A percentile compares a stretch with the other conserved stretches of the same genome.
These are phyloP conservation scores for Smithsoniella earleae DNA, from an alignment of 163 green algal species.

Conservation along the genomic window DNA sequence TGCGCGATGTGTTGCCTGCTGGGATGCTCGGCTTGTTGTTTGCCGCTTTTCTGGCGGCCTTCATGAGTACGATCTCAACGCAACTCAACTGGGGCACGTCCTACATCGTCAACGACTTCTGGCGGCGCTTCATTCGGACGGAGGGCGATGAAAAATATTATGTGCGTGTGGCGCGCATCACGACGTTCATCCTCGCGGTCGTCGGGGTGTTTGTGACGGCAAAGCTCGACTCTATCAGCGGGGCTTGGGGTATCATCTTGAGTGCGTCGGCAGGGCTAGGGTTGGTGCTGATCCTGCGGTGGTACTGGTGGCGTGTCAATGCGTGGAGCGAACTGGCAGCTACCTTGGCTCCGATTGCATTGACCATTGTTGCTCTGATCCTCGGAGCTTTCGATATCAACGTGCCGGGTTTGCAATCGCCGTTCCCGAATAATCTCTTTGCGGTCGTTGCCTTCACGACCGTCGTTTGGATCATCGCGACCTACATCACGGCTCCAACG, in stretches of 20 bases:
- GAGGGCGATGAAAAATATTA: neutral
- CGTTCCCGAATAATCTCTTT: neutral
- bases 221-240: neutral
- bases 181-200: neutral
- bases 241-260: neutral
- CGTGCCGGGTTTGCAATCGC: neutral
- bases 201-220: neutral
- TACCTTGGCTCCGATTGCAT: too few relatives aligned
- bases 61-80: neutral
- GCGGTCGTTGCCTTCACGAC: neutral
- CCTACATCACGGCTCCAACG: neutral
- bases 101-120: neutral
- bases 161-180: neutral
- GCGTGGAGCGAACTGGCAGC: too few relatives aligned
- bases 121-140: neutral
- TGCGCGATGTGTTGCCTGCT: neutral
- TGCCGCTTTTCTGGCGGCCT: neutral
- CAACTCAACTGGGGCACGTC: neutral
- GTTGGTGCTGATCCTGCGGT: neutral
- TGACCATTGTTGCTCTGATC: neutral
- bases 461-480: neutral
- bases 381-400: neutral
- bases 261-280: neutral
- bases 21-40: neutral
- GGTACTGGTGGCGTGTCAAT: too few relatives aligned